phyloP scores from a whole-genome alignment of 2,329 filamentous ascomycete species.

The Ophiognomonia clavigignenti-juglandacearum region DNA sequence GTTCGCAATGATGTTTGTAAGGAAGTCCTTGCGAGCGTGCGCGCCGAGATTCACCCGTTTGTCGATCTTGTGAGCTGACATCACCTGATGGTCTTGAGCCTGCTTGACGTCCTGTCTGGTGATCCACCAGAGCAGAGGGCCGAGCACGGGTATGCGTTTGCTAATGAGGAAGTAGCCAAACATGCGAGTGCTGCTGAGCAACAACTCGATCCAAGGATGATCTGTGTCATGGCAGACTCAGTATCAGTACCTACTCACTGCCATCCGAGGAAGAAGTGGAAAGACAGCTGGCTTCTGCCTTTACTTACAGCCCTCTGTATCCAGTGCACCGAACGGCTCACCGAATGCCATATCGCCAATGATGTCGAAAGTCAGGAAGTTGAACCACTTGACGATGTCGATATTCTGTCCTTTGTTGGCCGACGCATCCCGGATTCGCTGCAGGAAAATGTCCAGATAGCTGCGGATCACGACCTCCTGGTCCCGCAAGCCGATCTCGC shows the following conservation, averaged over 20 bases:
- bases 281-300: too few relatives aligned
- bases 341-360: conserved; percentile 17
- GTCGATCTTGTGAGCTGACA: background rate
- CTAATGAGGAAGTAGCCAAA: background rate
- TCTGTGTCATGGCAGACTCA: too few relatives aligned
- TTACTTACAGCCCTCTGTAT: background rate
- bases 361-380: conserved; percentile 24
- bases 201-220: conserved; percentile 8
- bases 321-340: conserved; percentile 8
- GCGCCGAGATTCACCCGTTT: background rate
- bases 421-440: background rate
- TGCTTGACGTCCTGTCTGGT: background rate
- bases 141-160: background rate
- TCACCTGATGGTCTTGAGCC: background rate
- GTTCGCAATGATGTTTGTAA: background rate
- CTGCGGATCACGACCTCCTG: background rate
- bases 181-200: background rate
- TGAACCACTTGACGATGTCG: conserved; percentile 6
- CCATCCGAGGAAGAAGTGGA: too few relatives aligned
- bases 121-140: background rate
- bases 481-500: background rate
- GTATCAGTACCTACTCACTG: too few relatives aligned
- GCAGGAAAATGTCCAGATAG: background rate
- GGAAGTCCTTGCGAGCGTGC: background rate
- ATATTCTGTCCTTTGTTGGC: background rate